Conservation (phyloP, 2,329 filamentous ascomycete species). For the Penicillium sp. region DNA sequence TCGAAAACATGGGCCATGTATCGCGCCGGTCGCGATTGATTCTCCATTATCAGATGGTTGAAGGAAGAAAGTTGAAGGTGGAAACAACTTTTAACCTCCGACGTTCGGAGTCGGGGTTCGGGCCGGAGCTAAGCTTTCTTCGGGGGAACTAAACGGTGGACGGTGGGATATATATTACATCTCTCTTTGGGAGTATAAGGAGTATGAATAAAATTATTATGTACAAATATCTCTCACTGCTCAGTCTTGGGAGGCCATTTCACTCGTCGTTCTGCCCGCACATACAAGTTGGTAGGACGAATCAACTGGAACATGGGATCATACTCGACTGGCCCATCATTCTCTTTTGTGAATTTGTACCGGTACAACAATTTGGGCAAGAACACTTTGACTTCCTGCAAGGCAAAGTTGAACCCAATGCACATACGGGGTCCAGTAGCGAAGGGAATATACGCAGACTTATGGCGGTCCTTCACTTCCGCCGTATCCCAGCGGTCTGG, state of each 20-base stretch:
- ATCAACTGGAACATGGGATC: constrained; percentile 31
- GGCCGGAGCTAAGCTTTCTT: constrained; percentile 4
- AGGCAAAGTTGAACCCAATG: constrained; percentile 63
- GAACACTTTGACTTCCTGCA: constrained; percentile 58
- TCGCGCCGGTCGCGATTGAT: constrained; percentile 3
- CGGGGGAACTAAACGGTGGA: neutral
- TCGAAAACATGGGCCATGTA: constrained; percentile 15
- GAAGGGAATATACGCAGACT: constrained; percentile 58
- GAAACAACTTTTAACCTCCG: neutral
- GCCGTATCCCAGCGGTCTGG: constrained; percentile 58
- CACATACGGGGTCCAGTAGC: constrained; percentile 57
- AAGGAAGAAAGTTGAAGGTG: neutral
- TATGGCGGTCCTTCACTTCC: constrained; percentile 52
- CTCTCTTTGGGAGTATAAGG: neutral
- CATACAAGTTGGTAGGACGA: constrained; percentile 26
- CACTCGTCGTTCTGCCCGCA: constrained; percentile 20
- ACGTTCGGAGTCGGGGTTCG: neutral
- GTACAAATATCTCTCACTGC: neutral
- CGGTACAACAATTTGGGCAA: constrained; percentile 58
- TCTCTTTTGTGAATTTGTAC: constrained; percentile 54
- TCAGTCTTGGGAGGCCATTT: constrained; percentile 26
- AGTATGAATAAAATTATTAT: neutral
- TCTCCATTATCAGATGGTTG: neutral
- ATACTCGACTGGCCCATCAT: constrained; percentile 47
- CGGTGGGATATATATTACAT: neutral